These are phyloP conservation scores for Eimeria sp. DNA, from an alignment of 169 alveolate species.

Conservation along the genomic window DNA sequence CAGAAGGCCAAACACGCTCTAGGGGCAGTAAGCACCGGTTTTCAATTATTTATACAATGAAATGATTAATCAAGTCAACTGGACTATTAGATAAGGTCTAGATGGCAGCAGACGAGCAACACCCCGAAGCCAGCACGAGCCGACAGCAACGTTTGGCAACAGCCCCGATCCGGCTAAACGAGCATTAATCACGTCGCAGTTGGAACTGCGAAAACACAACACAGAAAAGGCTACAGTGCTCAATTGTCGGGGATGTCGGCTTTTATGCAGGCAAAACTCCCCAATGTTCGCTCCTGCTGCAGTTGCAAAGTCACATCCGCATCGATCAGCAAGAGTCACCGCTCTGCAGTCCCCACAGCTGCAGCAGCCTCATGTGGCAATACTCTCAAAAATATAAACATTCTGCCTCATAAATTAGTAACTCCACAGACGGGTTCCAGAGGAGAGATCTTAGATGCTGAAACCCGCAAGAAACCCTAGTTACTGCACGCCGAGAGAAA, in stretches of 20 bases:
- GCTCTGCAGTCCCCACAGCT: constrained; percentile 16
- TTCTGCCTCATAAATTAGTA: not conserved
- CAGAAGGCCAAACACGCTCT: not conserved
- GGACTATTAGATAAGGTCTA: not conserved
- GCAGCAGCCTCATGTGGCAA: not conserved
- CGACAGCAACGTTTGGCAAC: not conserved
- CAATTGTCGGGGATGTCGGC: not conserved
- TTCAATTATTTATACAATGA: not conserved
- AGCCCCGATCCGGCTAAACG: constrained; percentile 7
- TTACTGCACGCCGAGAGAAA: not conserved
- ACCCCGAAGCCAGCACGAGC: not conserved
- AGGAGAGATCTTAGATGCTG: not conserved
- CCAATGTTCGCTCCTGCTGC: constrained; percentile 8
- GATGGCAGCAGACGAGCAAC: not conserved
- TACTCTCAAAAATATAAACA: not conserved
- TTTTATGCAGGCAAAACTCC: not conserved
- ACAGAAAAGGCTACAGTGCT: not conserved
- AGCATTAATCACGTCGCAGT: constrained; percentile 2
- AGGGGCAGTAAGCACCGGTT: not conserved
- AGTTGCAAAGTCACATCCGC: not conserved
- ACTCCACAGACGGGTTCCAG: not conserved
- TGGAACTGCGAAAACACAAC: constrained; percentile 1
- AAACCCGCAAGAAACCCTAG: not conserved
- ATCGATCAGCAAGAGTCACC: constrained; percentile 1
- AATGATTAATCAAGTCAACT: not conserved